Evolutionary conservation across 192 early-diverging fungal species (phyloP).

Genomic region (Linnemannia schmuckeri): DNA sequence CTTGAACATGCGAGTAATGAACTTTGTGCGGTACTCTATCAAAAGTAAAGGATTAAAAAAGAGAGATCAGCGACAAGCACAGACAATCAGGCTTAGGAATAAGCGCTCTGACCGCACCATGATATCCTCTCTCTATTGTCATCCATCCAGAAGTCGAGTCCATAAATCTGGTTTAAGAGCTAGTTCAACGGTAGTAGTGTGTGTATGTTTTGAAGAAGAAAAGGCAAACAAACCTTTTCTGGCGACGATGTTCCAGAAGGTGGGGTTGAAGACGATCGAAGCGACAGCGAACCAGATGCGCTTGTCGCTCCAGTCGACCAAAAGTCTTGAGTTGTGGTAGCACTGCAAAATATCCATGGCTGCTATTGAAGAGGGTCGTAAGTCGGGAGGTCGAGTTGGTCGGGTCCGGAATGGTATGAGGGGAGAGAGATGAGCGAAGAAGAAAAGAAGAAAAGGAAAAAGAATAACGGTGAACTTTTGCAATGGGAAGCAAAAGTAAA

Average conservation of each 20-base stretch:
- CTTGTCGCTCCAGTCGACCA: slow-evolving; percentile 73
- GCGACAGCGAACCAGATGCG: slow-evolving; percentile 78
- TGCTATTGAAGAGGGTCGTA: not conserved
- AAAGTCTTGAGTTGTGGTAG: slow-evolving; percentile 26
- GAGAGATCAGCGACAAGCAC: not conserved
- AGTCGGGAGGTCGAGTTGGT: not conserved
- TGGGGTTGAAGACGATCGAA: slow-evolving; percentile 88
- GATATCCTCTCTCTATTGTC: not conserved
- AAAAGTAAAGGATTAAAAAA: not conserved
- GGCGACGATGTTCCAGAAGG: slow-evolving; percentile 92
- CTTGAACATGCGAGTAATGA: slow-evolving; percentile 77
- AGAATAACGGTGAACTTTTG: not conserved
- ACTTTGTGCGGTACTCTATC: slow-evolving; percentile 81
- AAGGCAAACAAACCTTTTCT: slow-evolving; percentile 67
- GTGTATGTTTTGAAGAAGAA: not conserved
- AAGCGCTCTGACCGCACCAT: not conserved
- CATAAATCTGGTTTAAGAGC: not conserved
- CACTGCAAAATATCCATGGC: slow-evolving; percentile 43
- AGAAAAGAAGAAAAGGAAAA: not conserved
- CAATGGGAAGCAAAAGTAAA: not conserved
- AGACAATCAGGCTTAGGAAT: not conserved
- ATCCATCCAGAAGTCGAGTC: not conserved
- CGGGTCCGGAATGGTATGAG: not conserved
- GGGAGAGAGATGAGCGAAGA: not conserved
- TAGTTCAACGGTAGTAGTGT: too few species aligned